Evolutionary conservation across 768 basidiomycete species (phyloP).

Genomic region (Coprinopsis strossmayeri): DNA sequence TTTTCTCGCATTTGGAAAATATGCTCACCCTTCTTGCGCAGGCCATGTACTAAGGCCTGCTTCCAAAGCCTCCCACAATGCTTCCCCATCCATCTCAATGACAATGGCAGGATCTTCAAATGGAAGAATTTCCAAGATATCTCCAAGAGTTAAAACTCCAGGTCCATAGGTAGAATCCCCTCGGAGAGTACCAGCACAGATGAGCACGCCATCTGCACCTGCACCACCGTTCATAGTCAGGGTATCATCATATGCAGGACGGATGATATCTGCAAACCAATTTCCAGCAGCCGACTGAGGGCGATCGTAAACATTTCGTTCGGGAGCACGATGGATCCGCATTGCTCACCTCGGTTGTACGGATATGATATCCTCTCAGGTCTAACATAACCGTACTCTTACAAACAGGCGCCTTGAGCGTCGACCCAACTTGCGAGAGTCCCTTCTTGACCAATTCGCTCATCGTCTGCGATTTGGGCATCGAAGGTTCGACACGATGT

Average conservation of each 20-base stretch:
- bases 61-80: conserved; percentile 79
- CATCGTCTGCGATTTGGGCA: conserved; percentile 49
- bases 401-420: conserved; percentile 74
- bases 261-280: conserved; percentile 81
- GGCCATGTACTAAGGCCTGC: conserved; percentile 71
- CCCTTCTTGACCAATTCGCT: conserved; percentile 53
- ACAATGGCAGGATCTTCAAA: conserved; percentile 85
- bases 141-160: conserved; percentile 73
- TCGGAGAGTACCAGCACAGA: conserved; percentile 78
- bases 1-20: not conserved
- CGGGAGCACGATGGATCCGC: conserved; percentile 1
- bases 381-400: conserved; percentile 62
- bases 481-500: conserved; percentile 53
- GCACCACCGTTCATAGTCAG: conserved; percentile 49
- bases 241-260: conserved; percentile 77
- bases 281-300: conserved; percentile 62
- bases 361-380: conserved; percentile 66
- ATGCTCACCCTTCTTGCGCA: conserved; percentile 77
- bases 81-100: conserved; percentile 69
- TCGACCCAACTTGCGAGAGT: conserved; percentile 59
- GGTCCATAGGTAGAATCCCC: conserved; percentile 84
- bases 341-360: conserved; percentile 68
- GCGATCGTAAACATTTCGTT: not conserved
- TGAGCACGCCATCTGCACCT: conserved; percentile 74
- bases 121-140: conserved; percentile 84